These are phyloP conservation scores for Neurospora tetrasperma DNA, from an alignment of 495 filamentous ascomycete genomes.

Conservation along the genomic window DNA sequence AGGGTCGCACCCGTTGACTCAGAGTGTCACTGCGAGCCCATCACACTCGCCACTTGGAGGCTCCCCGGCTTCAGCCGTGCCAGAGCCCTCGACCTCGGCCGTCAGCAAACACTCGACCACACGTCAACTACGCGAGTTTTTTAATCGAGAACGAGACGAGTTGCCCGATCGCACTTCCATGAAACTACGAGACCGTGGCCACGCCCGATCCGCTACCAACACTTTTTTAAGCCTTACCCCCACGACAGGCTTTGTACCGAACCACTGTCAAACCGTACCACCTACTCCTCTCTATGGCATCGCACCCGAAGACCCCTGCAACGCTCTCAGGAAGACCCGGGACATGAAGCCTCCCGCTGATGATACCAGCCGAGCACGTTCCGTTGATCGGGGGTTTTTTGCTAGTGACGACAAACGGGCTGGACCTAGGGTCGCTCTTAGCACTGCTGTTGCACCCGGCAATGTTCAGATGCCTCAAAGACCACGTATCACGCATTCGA, in stretches of 20 bases:
- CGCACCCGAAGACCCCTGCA: conserved; percentile 27
- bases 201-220: conserved; percentile 44
- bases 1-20: conserved; percentile 67
- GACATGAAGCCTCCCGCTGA: conserved; percentile 38
- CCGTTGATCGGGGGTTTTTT: conserved; percentile 46
- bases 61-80: conserved; percentile 18
- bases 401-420: conserved; percentile 50
- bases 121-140: conserved; percentile 26
- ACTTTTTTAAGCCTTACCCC: conserved; percentile 34
- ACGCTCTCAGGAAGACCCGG: conserved; percentile 31
- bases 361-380: conserved; percentile 36
- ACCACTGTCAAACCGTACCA: conserved; percentile 33
- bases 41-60: conserved; percentile 35
- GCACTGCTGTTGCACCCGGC: conserved; percentile 51
- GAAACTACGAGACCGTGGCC: conserved; percentile 24
- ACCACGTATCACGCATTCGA: conserved; percentile 24
- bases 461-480: conserved; percentile 43
- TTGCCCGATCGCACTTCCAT: conserved; percentile 16
- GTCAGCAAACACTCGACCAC: conserved; percentile 20
- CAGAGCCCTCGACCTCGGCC: conserved; percentile 33
- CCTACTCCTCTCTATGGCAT: conserved; percentile 40
- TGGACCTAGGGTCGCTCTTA: conserved; percentile 53
- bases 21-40: conserved; percentile 70
- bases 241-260: conserved; percentile 7
- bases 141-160: conserved; percentile 39